A percentile compares a stretch with the other conserved stretches of the same genome.
phyloP scores from a whole-genome alignment of 108 stramenopile species.

The Nannochloropsis salina region DNA sequence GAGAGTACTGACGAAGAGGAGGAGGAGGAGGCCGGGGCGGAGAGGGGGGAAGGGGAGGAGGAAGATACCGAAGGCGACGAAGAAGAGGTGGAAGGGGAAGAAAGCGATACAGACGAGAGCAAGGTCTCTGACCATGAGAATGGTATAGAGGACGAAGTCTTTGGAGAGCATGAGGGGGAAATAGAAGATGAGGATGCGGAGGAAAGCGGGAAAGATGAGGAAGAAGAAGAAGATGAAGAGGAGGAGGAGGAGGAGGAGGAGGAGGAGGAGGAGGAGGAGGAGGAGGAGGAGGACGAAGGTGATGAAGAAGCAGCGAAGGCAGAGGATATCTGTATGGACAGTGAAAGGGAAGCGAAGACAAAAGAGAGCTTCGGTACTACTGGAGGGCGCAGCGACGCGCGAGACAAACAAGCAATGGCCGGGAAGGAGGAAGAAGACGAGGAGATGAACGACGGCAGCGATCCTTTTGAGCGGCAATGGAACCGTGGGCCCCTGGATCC shows the following conservation, averaged over 20 bases:
- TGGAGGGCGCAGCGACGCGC: no score
- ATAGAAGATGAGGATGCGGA: neutral
- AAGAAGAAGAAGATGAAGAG: conserved; percentile 2
- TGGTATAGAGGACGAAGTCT: no score
- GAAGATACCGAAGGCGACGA: neutral
- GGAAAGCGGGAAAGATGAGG: neutral
- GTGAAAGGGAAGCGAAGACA: no score
- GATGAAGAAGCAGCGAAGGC: neutral
- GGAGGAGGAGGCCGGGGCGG: neutral
- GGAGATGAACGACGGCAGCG: neutral
- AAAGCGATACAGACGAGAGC: no score
- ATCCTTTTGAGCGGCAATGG: conserved; percentile 1
- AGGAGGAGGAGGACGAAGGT: neutral
- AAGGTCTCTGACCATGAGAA: no score
- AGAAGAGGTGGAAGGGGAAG: neutral
- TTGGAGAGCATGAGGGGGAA: neutral
- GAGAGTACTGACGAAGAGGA: conserved; percentile 5
- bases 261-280: neutral
- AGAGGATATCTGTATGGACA: neutral
- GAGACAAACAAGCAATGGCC: no score
- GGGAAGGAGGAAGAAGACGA: neutral
- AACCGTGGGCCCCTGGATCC: neutral
- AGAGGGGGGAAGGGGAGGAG: neutral
- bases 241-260: neutral
- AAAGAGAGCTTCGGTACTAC: no score